Base-by-base conservation (phyloP, 331 rosid species). In the Rhamnella rubrinervis region DNA sequence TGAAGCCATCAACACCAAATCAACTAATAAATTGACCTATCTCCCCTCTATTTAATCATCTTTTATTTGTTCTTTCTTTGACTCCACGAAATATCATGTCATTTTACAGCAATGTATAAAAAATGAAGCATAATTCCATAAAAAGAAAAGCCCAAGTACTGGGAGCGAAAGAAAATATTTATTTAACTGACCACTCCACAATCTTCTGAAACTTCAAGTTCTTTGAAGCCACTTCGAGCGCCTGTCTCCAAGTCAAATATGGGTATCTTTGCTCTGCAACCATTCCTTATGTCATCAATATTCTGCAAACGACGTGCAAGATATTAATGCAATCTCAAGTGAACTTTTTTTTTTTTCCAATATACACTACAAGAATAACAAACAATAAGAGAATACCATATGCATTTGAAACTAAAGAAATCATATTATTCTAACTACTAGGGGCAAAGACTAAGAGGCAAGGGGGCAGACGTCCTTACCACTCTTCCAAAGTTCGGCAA, bases 191-290 rank as follows among this genome's bases (percentile, higher is more conserved):
- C 98, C 96, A 86, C 98, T 80, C 98, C 98, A 86, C 96, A 95
- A 79, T 95, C 98, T 85, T 95, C 96, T 51, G 97, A 95, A 81
- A 95, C 98, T 80, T 87, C 88, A 73, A 91, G 97, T 55, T 95
- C 97, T 89, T 91, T 95, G 76, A 89, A 86, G 71, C 93, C 90
- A 85, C 86, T 91, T 68, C 90, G 92, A 59, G 83, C 93, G 80
- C 98, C 97, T 66, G 85, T 84, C 86, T 95, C 98, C 88, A 95
- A 60, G 85, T 95, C 96, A 85, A 95, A 95, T 66, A 87, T 59
- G 38, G 97, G 98, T 63, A 89, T 93, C 84, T 87, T 89, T 80
- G 98, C 91, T 85, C 88, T 86, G 71, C 82, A 84, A 50, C 86
- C 86, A 69, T 84, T 91, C 77, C 93, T 89, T 72, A 95, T 84